Evolutionary conservation across 2,329 filamentous ascomycete genomes (phyloP).

Genomic region (Metarhizium album): DNA sequence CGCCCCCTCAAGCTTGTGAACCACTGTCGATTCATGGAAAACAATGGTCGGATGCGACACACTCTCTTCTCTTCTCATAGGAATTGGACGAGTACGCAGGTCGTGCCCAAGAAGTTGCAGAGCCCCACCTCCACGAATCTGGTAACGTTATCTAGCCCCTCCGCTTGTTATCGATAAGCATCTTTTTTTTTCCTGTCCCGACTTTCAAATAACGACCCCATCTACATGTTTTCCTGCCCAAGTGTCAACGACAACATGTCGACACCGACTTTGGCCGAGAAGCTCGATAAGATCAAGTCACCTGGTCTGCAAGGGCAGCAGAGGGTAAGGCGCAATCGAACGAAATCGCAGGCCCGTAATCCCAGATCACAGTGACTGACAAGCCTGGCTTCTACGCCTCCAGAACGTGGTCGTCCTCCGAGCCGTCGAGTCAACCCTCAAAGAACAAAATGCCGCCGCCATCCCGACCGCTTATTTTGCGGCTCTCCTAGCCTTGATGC

Average conservation of each 20-base stretch:
- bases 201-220: too few species aligned
- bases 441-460: conserved; percentile 72
- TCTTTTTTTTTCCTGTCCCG: conserved; percentile 14
- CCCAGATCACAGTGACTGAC: not conserved
- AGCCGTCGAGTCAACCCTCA: conserved; percentile 86
- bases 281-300: conserved; percentile 93
- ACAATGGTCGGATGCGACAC: too few species aligned
- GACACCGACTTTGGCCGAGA: conserved; percentile 59
- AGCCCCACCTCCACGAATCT: not conserved
- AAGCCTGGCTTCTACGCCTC: not conserved
- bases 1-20: too few species aligned
- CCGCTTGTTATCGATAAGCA: conserved; percentile 13
- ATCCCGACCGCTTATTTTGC: conserved; percentile 92
- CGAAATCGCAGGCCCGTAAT: not conserved
- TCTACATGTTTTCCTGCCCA: not conserved
- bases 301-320: conserved; percentile 94
- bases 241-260: conserved; percentile 15
- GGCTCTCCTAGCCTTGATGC: conserved; percentile 79
- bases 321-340: conserved; percentile 52
- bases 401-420: conserved; percentile 78
- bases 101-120: too few species aligned
- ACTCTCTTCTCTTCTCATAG: too few species aligned
- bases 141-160: not conserved
- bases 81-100: too few species aligned
- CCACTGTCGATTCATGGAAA: too few species aligned